These are phyloP conservation scores for Trichosporon sp. DNA, from an alignment of 1,284 basidiomycete genomes.

Conservation along the genomic window DNA sequence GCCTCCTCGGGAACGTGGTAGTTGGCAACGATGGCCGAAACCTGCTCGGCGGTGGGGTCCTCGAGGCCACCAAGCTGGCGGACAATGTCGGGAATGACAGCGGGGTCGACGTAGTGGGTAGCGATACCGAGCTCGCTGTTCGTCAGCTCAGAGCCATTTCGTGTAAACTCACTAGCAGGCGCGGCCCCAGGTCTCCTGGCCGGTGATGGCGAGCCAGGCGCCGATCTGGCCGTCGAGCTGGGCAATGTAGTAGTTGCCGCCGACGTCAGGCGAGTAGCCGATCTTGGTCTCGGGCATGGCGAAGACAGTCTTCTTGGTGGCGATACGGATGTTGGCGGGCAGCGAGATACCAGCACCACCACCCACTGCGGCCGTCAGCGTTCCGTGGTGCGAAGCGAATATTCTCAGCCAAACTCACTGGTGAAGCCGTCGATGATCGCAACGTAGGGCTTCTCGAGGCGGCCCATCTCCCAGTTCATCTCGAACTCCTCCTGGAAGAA, in stretches of 20 bases:
- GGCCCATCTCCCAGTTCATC: conserved; percentile 78
- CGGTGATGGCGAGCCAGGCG: conserved; percentile 88
- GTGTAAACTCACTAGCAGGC: conserved; percentile 69
- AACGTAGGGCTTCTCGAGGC: conserved; percentile 79
- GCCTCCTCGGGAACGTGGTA: conserved; percentile 26
- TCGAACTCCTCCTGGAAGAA: conserved; percentile 96
- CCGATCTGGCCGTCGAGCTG: conserved; percentile 87
- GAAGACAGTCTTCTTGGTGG: conserved; percentile 85
- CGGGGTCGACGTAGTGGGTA: conserved; percentile 79
- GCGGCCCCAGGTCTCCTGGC: conserved; percentile 65
- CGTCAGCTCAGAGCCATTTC: background rate
- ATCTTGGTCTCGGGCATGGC: conserved; percentile 99
- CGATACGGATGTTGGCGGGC: conserved; percentile 86
- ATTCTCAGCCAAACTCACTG: conserved; percentile 57
- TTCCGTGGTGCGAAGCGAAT: background rate
- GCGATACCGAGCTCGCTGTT: conserved; percentile 71
- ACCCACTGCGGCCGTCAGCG: conserved; percentile 64
- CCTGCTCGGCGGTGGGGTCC: conserved; percentile 24
- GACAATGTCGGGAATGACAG: conserved; percentile 63
- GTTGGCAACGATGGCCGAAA: conserved; percentile 28
- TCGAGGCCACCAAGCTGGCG: conserved; percentile 46
- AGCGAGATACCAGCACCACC: conserved; percentile 88
- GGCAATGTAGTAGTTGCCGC: conserved; percentile 82
- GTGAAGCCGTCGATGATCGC: conserved; percentile 86
- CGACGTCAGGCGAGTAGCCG: conserved; percentile 62